These are phyloP conservation scores for Kwoniella dendrophila DNA, from an alignment of 768 basidiomycete species.

Conservation along the genomic window DNA sequence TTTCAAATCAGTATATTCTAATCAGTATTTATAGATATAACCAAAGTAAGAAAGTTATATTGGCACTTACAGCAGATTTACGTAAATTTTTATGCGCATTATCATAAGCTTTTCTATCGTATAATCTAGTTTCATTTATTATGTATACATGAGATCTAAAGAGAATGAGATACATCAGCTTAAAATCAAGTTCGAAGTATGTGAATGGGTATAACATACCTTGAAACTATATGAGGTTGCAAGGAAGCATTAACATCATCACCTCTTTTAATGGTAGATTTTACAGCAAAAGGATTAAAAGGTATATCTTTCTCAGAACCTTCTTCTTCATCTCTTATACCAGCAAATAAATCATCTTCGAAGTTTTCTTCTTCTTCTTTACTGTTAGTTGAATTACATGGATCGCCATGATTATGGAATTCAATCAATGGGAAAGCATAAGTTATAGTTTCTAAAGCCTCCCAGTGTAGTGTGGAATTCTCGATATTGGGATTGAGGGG, in stretches of 20 bases:
- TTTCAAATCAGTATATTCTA: neutral
- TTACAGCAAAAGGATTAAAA: neutral
- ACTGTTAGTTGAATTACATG: conserved; percentile 7
- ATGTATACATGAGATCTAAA: conserved; percentile 33
- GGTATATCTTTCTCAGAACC: neutral
- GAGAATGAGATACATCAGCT: neutral
- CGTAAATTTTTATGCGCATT: conserved; percentile 25
- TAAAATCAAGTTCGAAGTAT: neutral
- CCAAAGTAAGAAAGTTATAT: neutral
- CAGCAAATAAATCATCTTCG: conserved; percentile 27
- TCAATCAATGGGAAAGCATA: conserved; percentile 19
- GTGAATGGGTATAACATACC: too few species aligned
- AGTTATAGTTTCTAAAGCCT: conserved; percentile 19
- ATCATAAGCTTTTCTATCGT: conserved; percentile 24
- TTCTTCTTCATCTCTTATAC: conserved; percentile 13
- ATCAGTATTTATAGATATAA: neutral
- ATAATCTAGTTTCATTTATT: conserved; percentile 31
- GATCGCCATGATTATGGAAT: conserved; percentile 15
- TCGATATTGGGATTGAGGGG: neutral
- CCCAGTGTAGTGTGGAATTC: conserved; percentile 6
- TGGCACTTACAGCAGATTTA: conserved; percentile 25
- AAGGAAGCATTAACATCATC: neutral
- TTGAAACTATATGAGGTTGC: conserved; percentile 16
- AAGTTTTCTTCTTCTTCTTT: neutral
- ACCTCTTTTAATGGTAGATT: neutral